Evolutionary conservation across 345 rosid genomes (phyloP).

Genomic region (Eucalyptus erythrocorys): DNA sequence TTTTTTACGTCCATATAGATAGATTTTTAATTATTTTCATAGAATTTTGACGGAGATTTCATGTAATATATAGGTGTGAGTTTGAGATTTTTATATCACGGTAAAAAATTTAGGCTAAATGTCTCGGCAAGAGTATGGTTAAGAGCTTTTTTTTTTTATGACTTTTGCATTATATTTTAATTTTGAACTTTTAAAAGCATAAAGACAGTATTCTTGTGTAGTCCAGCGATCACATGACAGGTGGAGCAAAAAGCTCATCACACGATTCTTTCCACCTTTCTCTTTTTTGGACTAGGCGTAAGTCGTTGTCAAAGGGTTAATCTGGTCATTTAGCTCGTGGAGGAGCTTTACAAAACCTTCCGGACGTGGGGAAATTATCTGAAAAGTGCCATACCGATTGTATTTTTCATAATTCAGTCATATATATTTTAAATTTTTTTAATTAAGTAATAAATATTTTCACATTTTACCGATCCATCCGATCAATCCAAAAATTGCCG

Average conservation of each 20-base stretch:
- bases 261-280: not conserved
- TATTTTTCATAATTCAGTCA: rapidly evolving
- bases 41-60: rapidly evolving
- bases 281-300: not conserved
- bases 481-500: rapidly evolving
- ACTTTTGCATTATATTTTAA: too few relatives aligned
- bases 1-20: too few relatives aligned
- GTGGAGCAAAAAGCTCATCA: not conserved
- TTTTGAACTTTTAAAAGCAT: not conserved
- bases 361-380: rapidly evolving
- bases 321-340: not conserved
- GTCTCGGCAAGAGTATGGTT: rapidly evolving
- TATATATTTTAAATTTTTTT: too few relatives aligned
- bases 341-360: not conserved
- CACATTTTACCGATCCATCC: rapidly evolving
- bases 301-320: not conserved
- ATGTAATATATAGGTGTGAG: too few relatives aligned
- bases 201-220: not conserved
- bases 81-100: rapidly evolving
- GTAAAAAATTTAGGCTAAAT: too few relatives aligned
- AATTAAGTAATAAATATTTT: too few relatives aligned
- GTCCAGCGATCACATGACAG: not conserved
- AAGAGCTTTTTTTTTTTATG: too few relatives aligned
- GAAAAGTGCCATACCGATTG: too few relatives aligned
- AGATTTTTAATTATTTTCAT: too few relatives aligned